Evolutionary conservation across 2,329 filamentous ascomycete species (phyloP), one percentile per base, ranked within the genome.

Genomic region (Triangularia setosa): DNA sequence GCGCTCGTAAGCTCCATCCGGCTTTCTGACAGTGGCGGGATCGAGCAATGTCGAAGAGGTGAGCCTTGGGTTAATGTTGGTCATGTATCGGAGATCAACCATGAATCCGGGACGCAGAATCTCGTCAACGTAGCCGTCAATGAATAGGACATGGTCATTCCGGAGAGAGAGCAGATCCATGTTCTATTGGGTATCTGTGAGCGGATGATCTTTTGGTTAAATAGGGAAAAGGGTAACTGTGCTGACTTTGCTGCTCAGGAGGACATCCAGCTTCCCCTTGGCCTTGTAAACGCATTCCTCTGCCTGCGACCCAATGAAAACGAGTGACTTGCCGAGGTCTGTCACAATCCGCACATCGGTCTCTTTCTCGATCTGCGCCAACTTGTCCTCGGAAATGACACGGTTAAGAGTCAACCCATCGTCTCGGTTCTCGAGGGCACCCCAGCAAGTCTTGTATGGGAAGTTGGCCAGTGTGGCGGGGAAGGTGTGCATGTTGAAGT

Each of bases 1-100:
- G 4, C 35, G 48, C 12, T 60, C 25, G 55, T 73, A 74, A 1
- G 44, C 33, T 1, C 62, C 64, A 0, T 60, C 58, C 40, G 71
- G 18, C 3, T 60, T 40, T n/a, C 63, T 11, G 2, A 68, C 63
- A 25, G 40, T 65, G 21, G 62, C 35, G 1, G 70, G 69, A 57
- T 76, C 74, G 12, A 75, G 60, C 14, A 76, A 68, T 21, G 73
- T 73, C 12, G 73, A 73, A 0, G 65, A 68, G 2, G 70, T 64
- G 30, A 76, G 68, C 40, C 33, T 60, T 1, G 69, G 70, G 33
- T 75, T 70, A 60, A 75, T 71, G 58, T 73, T 71, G 12, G 69
- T 67, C 61, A 72, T 69, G 61, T 69, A 71, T 4, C 73, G 72
- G 4, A 68, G 65, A 25, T 76, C 74, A 2, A 73, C 71, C 6